Evolutionary conservation across 2,329 filamentous ascomycete genomes (phyloP), one percentile per base, ranked within the genome.

Genomic region (Graphium sp.): DNA sequence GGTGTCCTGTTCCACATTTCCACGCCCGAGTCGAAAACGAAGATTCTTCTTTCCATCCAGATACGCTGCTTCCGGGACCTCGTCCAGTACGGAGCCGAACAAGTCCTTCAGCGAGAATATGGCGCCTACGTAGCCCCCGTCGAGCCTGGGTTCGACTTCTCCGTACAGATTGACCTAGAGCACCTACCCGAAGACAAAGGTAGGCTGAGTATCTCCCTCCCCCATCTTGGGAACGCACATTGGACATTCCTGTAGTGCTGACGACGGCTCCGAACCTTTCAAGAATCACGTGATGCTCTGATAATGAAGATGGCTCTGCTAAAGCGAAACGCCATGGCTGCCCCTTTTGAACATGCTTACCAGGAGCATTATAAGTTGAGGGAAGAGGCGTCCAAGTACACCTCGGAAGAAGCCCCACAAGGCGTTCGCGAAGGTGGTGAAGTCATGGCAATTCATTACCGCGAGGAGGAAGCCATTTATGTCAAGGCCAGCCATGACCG

Each of bases 1-100:
- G 87, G 87, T 49, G 89, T 95, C 43, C 92, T 81, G 41, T 99
- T 95, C 58, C 89, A 98, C 56, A 85, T 98, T 47, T 95, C 87
- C 21, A 98, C 89, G 2, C 89, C 87, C 34, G 84, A 93, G 53
- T 62, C 74, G 36, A 95, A 95, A 65, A 76, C 82, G 28, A 83
- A 91, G 58, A 94, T 99, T 40, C 68, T 92, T 29, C 74, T 99
- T 34, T 98, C 89, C 14, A 79, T 98, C 44, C 74, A 83, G 53
- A 83, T 99, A 53, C 80, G 87, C 60, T 99, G 89, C 62, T 99
- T 76, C 61, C 68, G 72, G 41, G 91, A 99, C 51, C 68, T 99
- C 23, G 68, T 95, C 35, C 71, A 81, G 46, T 94, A 95, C 53
- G 91, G 91, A 38, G 91, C 91, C 36, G 72, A 93, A 55, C 66